Evolutionary conservation across 2,329 filamentous ascomycete genomes (phyloP).

Genomic region (Pyricularia pennisetigena): DNA sequence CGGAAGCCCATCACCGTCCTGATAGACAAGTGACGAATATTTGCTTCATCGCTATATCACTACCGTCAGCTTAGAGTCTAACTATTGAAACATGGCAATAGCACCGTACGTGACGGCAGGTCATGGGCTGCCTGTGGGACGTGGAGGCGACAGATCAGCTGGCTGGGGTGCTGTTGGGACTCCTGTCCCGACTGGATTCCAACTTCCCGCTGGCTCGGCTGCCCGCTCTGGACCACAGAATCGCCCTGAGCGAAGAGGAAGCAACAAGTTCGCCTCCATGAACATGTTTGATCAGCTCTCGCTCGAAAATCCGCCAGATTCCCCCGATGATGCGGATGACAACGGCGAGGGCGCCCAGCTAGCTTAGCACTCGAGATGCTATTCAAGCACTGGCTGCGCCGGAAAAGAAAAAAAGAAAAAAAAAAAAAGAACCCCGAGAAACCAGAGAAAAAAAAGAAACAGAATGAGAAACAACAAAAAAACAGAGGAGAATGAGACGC

Average conservation of each 20-base stretch:
- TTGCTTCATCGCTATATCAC: background rate
- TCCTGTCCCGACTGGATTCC: background rate
- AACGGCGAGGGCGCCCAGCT: background rate
- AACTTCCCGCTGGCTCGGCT: background rate
- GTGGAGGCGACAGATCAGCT: background rate
- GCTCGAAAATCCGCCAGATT: background rate
- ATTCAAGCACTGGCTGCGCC: too few relatives aligned
- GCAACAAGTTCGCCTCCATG: background rate
- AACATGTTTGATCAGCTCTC: background rate
- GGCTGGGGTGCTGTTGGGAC: constrained; percentile 1
- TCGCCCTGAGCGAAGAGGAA: background rate
- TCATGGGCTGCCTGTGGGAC: background rate
- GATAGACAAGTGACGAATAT: background rate
- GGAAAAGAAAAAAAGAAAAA: background rate
- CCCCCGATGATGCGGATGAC: background rate
- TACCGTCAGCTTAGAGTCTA: background rate
- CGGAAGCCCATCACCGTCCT: background rate
- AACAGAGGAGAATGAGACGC: background rate
- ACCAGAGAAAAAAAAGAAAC: background rate
- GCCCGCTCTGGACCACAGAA: background rate
- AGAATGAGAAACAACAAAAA: background rate
- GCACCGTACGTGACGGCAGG: background rate
- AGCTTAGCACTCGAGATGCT: background rate
- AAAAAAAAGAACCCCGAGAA: background rate
- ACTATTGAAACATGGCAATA: background rate